Evolutionary conservation across 1,284 basidiomycete genomes (phyloP).

Genomic region (Trametes versicolor): DNA sequence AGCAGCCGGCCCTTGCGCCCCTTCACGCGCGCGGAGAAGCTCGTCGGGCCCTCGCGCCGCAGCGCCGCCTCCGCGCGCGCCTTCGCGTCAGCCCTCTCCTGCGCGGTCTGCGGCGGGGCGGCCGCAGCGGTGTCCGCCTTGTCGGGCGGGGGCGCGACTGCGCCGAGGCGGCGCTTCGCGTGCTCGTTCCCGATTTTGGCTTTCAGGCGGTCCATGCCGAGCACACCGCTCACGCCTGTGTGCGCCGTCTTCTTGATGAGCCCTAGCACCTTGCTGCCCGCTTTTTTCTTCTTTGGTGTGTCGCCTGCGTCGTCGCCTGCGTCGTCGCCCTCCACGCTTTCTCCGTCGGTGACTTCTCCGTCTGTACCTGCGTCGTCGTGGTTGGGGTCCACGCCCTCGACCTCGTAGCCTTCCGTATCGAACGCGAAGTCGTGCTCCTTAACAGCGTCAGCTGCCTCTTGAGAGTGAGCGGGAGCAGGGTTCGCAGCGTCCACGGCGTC

Average conservation of each 20-base stretch:
- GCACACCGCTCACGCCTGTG: constrained; percentile 37
- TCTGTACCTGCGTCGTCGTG: constrained; percentile 8
- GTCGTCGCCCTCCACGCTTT: constrained; percentile 12
- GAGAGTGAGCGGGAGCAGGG: constrained; percentile 19
- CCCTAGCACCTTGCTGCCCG: constrained; percentile 36
- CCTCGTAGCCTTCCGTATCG: constrained; percentile 38
- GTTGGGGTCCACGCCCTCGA: constrained; percentile 37
- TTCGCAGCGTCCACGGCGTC: constrained; percentile 19
- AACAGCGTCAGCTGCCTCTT: constrained; percentile 32
- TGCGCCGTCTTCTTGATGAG: constrained; percentile 40
- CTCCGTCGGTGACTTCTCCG: constrained; percentile 12
- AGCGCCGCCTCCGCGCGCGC: constrained; percentile 29
- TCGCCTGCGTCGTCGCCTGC: constrained; percentile 5
- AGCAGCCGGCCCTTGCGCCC: constrained; percentile 41
- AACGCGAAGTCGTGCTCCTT: constrained; percentile 36
- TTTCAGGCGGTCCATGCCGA: constrained; percentile 42
- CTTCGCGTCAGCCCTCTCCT: constrained; percentile 6
- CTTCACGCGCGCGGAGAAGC: constrained; percentile 40
- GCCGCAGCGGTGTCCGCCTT: not conserved
- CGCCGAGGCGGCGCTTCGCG: constrained; percentile 42
- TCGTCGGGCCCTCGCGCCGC: constrained; percentile 42
- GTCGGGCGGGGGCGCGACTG: constrained; percentile 26
- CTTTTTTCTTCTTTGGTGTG: constrained; percentile 28
- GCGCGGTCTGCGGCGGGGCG: constrained; percentile 12
- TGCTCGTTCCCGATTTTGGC: constrained; percentile 41